phyloP scores from a whole-genome alignment of 2,329 filamentous ascomycete genomes.

The Didymella glomerata region DNA sequence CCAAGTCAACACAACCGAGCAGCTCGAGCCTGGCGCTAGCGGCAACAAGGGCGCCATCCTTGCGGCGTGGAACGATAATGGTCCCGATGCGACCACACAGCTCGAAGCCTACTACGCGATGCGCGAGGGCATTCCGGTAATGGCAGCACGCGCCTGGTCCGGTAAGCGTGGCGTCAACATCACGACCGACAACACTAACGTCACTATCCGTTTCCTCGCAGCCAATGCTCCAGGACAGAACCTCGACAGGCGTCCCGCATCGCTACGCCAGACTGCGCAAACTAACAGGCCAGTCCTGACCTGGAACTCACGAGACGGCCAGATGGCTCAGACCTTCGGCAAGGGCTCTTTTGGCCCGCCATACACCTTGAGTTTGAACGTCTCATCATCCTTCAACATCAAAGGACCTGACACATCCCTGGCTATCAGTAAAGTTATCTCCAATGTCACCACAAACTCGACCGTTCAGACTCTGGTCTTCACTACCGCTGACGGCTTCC shows the following conservation, averaged over 20 bases:
- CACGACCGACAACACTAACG: constrained; percentile 31
- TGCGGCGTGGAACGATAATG: constrained; percentile 61
- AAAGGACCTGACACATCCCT: constrained; percentile 56
- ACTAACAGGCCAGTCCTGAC: constrained; percentile 36
- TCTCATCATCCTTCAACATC: constrained; percentile 56
- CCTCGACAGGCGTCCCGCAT: constrained; percentile 50
- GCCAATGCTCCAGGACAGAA: constrained; percentile 56
- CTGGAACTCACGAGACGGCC: constrained; percentile 39
- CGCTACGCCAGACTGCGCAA: constrained; percentile 15
- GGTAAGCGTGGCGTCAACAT: constrained; percentile 51
- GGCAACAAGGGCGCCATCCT: constrained; percentile 49
- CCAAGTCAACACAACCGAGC: constrained; percentile 53
- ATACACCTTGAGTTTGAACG: constrained; percentile 54
- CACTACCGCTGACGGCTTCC: constrained; percentile 47
- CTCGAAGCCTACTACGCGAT: constrained; percentile 60
- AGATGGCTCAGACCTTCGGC: constrained; percentile 32
- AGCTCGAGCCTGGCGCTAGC: constrained; percentile 44
- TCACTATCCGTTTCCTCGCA: constrained; percentile 50
- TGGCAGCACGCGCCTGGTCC: constrained; percentile 56
- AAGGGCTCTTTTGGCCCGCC: constrained; percentile 58
- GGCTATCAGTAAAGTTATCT: constrained; percentile 39
- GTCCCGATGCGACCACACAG: constrained; percentile 59
- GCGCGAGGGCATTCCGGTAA: constrained; percentile 56
- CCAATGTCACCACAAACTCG: constrained; percentile 27
- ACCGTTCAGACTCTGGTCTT: constrained; percentile 51